Conservation (phyloP, 345 rosid genomes). For the Lumnitzera littorea region DNA sequence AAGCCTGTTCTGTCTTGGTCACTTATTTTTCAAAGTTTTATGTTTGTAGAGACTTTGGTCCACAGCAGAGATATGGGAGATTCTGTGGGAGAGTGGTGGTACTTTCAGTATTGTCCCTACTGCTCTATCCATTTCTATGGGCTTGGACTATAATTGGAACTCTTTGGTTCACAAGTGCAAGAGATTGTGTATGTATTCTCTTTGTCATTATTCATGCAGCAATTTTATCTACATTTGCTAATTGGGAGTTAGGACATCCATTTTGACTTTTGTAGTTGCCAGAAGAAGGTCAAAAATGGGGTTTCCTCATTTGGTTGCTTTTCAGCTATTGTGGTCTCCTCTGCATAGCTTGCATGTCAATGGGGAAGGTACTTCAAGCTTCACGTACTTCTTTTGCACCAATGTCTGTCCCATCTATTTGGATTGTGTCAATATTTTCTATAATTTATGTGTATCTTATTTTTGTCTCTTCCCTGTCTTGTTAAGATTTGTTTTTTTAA, state of each 20-base stretch:
- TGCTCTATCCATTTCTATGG: constrained; percentile 92
- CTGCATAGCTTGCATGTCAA: constrained; percentile 72
- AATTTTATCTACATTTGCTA: not conserved
- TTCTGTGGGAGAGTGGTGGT: constrained; percentile 88
- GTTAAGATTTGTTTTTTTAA: too few relatives aligned
- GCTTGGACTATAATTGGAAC: constrained; percentile 94
- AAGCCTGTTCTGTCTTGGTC: too few relatives aligned
- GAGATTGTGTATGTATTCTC: constrained; percentile 58
- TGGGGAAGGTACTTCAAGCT: constrained; percentile 53
- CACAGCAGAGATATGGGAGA: constrained; percentile 92
- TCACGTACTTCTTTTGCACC: not conserved
- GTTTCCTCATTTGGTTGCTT: constrained; percentile 91
- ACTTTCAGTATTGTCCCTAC: constrained; percentile 59
- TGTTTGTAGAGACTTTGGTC: constrained; percentile 77
- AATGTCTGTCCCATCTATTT: not conserved
- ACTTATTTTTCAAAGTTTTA: not conserved
- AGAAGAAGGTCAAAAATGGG: constrained; percentile 94
- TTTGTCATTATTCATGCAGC: not conserved
- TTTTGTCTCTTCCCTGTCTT: not conserved
- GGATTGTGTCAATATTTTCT: too few relatives aligned
- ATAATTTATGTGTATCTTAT: not conserved
- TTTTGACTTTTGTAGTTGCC: constrained; percentile 53
- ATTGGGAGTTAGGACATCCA: constrained; percentile 1
- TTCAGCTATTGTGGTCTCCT: constrained; percentile 94
- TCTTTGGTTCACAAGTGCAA: constrained; percentile 74